These are phyloP conservation scores for Curvularia sp. DNA, from an alignment of 2,329 filamentous ascomycete genomes.

Conservation along the genomic window DNA sequence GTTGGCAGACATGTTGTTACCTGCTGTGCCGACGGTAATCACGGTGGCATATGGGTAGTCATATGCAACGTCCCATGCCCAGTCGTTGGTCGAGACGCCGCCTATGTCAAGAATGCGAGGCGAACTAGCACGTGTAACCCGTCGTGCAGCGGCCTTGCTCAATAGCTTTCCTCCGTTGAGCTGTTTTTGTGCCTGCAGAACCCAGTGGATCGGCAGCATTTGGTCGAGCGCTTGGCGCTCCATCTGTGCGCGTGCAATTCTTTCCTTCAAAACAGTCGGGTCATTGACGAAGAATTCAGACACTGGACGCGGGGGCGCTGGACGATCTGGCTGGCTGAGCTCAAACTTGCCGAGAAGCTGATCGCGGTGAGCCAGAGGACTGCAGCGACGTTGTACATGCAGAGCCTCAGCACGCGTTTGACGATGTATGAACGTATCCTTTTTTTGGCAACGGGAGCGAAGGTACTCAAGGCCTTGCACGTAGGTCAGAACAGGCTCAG, in stretches of 20 bases:
- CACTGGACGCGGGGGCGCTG: slow-evolving; percentile 54
- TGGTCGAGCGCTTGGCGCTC: slow-evolving; percentile 82
- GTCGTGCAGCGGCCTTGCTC: slow-evolving; percentile 56
- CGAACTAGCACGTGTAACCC: slow-evolving; percentile 64
- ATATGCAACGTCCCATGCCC: slow-evolving; percentile 92
- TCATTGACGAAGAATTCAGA: slow-evolving; percentile 56
- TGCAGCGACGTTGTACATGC: slow-evolving; percentile 80
- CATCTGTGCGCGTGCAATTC: slow-evolving; percentile 66
- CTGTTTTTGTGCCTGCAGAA: slow-evolving; percentile 66
- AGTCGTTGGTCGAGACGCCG: slow-evolving; percentile 84
- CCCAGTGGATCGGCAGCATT: slow-evolving; percentile 66
- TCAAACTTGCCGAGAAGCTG: slow-evolving; percentile 87
- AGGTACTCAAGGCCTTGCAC: slow-evolving; percentile 85
- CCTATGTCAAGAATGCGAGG: slow-evolving; percentile 84
- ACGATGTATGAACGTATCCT: slow-evolving; percentile 85
- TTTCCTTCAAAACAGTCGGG: slow-evolving; percentile 70
- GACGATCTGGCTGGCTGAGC: slow-evolving; percentile 62
- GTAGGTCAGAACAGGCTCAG: slow-evolving; percentile 74
- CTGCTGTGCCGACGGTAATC: slow-evolving; percentile 78
- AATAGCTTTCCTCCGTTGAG: slow-evolving; percentile 68
- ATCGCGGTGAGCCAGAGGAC: slow-evolving; percentile 75
- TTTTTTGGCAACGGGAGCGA: slow-evolving; percentile 67
- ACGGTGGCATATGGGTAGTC: slow-evolving; percentile 86
- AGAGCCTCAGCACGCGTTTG: slow-evolving; percentile 86
- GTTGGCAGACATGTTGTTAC: slow-evolving; percentile 53